Evolutionary conservation across 495 filamentous ascomycete genomes (phyloP), one percentile per base, ranked within the genome.

Genomic region (Xylaria intraflava): DNA sequence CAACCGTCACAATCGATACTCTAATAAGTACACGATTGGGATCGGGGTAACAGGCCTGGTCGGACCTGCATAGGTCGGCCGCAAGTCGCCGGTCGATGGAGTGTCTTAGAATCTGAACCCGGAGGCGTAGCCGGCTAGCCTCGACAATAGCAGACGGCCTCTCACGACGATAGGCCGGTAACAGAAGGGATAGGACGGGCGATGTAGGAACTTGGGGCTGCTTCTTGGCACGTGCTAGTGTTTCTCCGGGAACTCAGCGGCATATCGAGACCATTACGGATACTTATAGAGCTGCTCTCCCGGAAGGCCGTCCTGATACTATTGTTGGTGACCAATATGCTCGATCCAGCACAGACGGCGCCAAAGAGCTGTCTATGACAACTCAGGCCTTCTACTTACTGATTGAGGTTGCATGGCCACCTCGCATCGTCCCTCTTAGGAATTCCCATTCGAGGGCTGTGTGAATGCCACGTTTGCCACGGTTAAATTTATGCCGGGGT

Each of bases 401-500:
- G 59, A 64, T 66, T 64, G 57, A 62, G 64, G 64, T 66, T 66
- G 64, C 64, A 66, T 66, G 64, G 62, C 64, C 64, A 66, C 56
- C 62, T 64, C 55, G 51, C 64, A 56, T 51, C 61, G 52, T 64
- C 53, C 55, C 64, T 11, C 53, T 57, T 57, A 59, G 62, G 59
- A 59, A 61, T 56, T 54, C 53, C 64, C 57, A 53, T 59, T 64
- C 60, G 58, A 60, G 57, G 58, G 56, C 63, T 64, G 58, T 57
- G 61, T 59, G 63, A 61, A 63, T 64, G 64, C 64, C 64, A 66
- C 64, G 64, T 66, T 66, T 61, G 57, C 64, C 60, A 59, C 55
- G 58, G 58, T 64, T 64, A 54, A 58, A 62, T 60, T 64, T 64
- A 62, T 59, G 62, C 64, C 64, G 64, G 61, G 59, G 61, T 66